Evolutionary conservation across 257 asterid species (phyloP).

Genomic region (Mitragyna speciosa): DNA sequence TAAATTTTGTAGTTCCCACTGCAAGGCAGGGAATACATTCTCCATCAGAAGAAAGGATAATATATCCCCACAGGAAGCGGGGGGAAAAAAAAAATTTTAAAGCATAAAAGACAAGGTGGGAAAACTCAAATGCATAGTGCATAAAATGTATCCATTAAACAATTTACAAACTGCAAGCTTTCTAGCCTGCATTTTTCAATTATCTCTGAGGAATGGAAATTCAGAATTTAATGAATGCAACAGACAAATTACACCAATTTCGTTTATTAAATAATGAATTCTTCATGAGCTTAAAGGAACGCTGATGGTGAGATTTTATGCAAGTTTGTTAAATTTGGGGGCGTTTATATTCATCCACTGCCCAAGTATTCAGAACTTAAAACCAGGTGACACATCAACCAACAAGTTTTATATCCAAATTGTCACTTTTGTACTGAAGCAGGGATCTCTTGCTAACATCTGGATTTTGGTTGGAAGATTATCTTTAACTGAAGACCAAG

Average conservation of each 20-base stretch:
- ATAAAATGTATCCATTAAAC: neutral
- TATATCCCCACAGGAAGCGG: neutral
- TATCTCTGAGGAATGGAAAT: neutral
- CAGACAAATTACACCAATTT: neutral
- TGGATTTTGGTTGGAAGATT: neutral
- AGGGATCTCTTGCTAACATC: neutral
- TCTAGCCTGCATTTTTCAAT: neutral
- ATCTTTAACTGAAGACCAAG: conserved; percentile 2
- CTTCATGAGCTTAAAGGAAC: neutral
- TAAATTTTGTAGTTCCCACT: conserved; percentile 60
- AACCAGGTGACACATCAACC: neutral
- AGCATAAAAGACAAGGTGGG: neutral
- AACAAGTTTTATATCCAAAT: neutral
- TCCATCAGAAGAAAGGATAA: conserved; percentile 12
- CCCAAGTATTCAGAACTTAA: neutral
- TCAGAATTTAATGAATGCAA: neutral
- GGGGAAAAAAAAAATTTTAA: neutral
- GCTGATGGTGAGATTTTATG: neutral
- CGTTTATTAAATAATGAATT: neutral
- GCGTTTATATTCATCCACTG: neutral
- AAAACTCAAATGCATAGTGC: neutral
- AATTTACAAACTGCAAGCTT: neutral
- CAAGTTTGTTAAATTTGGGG: neutral
- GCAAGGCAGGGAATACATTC: conserved; percentile 23
- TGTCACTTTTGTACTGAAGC: neutral